Conservation (phyloP, 371 early-diverging fungal species). For the Lichtheimia corymbifera region DNA sequence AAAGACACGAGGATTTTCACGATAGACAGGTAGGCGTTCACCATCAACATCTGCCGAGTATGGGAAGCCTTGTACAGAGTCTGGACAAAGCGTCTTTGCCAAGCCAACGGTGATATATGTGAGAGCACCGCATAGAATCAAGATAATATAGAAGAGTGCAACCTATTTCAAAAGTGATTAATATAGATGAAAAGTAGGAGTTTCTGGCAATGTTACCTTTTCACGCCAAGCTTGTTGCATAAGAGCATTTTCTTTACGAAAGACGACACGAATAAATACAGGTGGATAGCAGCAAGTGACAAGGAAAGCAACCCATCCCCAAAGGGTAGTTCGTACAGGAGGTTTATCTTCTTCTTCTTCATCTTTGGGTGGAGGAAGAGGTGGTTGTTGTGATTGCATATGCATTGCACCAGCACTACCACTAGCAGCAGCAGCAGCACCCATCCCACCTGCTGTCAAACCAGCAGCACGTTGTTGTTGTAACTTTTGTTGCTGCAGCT, state of each 20-base stretch:
- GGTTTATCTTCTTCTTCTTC: conserved; percentile 41
- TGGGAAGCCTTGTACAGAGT: conserved; percentile 21
- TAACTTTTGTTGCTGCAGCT: conserved; percentile 47
- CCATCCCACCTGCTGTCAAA: conserved; percentile 14
- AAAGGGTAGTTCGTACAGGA: conserved; percentile 49
- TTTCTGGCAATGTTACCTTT: conserved; percentile 40
- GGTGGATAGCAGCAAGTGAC: conserved; percentile 60
- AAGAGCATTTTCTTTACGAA: conserved; percentile 42
- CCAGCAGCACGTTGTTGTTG: conserved; percentile 30
- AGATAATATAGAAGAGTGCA: conserved; percentile 67
- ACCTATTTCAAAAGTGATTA: background rate
- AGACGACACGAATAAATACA: conserved; percentile 49
- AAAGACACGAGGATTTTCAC: conserved; percentile 49
- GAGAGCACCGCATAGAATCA: conserved; percentile 61
- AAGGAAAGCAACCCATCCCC: conserved; percentile 55
- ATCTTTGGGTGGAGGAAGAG: conserved; percentile 9
- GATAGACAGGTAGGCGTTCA: conserved; percentile 32
- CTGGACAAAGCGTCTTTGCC: conserved; percentile 52
- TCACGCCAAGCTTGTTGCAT: conserved; percentile 73
- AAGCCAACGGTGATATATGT: conserved; percentile 75
- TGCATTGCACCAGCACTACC: conserved; percentile 38
- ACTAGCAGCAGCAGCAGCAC: conserved; percentile 40
- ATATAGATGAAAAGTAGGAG: background rate
- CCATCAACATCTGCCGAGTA: conserved; percentile 30
- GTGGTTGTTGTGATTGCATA: conserved; percentile 13